phyloP scores from a whole-genome alignment of 2,329 filamentous ascomycete genomes.

The Talaromyces islandicus region DNA sequence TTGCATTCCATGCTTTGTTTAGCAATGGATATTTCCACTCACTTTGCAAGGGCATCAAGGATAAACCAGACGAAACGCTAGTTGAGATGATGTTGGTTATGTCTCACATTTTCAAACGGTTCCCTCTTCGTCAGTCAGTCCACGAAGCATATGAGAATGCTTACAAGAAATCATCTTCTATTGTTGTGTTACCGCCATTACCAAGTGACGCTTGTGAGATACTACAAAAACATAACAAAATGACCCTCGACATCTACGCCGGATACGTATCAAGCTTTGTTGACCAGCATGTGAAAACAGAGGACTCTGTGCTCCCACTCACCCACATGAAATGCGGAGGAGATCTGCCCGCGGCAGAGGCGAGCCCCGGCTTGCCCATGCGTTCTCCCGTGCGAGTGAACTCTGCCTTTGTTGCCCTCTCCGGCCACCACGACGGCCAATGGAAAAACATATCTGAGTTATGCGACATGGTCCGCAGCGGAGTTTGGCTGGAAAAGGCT shows the following conservation, averaged over 20 bases:
- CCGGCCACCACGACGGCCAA: constrained; percentile 54
- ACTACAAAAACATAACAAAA: constrained; percentile 52
- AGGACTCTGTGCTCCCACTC: constrained; percentile 55
- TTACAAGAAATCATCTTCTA: neutral
- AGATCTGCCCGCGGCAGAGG: neutral
- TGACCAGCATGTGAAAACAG: constrained; percentile 53
- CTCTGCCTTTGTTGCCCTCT: constrained; percentile 67
- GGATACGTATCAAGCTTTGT: constrained; percentile 65
- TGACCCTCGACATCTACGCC: constrained; percentile 61
- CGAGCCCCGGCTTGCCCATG: neutral
- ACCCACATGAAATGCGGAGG: constrained; percentile 34
- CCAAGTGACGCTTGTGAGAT: neutral
- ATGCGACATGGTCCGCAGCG: constrained; percentile 58
- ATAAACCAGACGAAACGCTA: constrained; percentile 45
- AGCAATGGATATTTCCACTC: constrained; percentile 64
- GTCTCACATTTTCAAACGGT: constrained; percentile 63
- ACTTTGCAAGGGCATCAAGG: constrained; percentile 54
- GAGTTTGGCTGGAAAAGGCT: constrained; percentile 68
- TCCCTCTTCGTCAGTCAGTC: constrained; percentile 39
- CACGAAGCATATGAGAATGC: constrained; percentile 32
- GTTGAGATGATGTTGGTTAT: constrained; percentile 62
- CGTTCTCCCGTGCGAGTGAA: constrained; percentile 28
- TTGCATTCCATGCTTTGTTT: constrained; percentile 70
- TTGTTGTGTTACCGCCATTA: constrained; percentile 1
- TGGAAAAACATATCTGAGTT: constrained; percentile 63